Conservation (phyloP, 2,329 filamentous ascomycete genomes). For the Coccinonectria pachysandricola region DNA sequence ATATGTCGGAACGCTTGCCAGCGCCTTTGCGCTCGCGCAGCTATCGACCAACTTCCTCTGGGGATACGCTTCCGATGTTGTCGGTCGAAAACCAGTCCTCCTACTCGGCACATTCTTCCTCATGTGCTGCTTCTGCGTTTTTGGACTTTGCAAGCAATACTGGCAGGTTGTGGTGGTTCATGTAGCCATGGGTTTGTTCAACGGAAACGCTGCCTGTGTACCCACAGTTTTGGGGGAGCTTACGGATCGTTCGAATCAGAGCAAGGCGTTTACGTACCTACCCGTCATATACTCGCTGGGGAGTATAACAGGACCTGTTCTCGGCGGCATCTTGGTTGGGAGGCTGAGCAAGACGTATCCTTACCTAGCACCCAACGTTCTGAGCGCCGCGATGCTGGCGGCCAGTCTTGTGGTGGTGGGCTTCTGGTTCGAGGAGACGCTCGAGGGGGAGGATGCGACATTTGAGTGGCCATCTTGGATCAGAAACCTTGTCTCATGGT, state of each 20-base stretch:
- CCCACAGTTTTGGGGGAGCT: conserved; percentile 91
- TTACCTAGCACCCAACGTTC: conserved; percentile 74
- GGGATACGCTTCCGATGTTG: conserved; percentile 49
- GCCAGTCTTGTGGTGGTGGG: conserved; percentile 63
- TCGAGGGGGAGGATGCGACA: conserved; percentile 21
- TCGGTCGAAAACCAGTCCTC: conserved; percentile 66
- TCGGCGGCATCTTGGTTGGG: conserved; percentile 78
- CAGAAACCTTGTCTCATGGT: conserved; percentile 19
- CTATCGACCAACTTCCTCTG: conserved; percentile 72
- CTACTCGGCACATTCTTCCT: conserved; percentile 74
- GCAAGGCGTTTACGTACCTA: conserved; percentile 83
- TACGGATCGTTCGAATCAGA: conserved; percentile 91
- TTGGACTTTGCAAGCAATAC: conserved; percentile 75
- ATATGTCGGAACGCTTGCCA: conserved; percentile 85
- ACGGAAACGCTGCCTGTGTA: conserved; percentile 90
- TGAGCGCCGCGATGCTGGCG: conserved; percentile 62
- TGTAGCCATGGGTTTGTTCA: conserved; percentile 81
- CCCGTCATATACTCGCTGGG: conserved; percentile 94
- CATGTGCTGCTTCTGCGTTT: conserved; percentile 69
- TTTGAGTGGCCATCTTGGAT: conserved; percentile 26
- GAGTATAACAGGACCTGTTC: conserved; percentile 80
- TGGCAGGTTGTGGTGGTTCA: conserved; percentile 83
- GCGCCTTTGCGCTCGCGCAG: conserved; percentile 84
- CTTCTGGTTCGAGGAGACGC: conserved; percentile 80
- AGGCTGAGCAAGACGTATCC: conserved; percentile 55